These are phyloP conservation scores for Yamadazyma triangularis DNA, from an alignment of 1,139 yeast species.

Conservation along the genomic window DNA sequence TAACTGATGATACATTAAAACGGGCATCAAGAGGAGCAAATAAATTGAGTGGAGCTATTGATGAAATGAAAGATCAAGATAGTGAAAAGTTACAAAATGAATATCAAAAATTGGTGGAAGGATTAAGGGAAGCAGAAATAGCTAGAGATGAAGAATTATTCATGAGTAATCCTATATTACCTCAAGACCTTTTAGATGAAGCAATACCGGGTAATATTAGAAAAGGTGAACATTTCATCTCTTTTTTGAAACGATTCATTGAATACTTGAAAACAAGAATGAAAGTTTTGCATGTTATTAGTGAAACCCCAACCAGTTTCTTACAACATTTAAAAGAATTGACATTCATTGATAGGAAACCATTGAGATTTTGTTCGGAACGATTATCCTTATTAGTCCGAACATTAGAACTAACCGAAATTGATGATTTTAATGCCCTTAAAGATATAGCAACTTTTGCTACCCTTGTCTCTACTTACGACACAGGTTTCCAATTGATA, in stretches of 20 bases:
- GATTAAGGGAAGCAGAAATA: slow-evolving; percentile 73
- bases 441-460: slow-evolving; percentile 98
- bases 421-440: slow-evolving; percentile 88
- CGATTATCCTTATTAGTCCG: slow-evolving; percentile 82
- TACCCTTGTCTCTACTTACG: slow-evolving; percentile 91
- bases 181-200: slow-evolving; percentile 80
- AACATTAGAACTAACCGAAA: slow-evolving; percentile 80
- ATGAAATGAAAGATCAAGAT: slow-evolving; percentile 77
- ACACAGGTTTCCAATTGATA: slow-evolving; percentile 84
- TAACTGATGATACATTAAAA: slow-evolving; percentile 44
- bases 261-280: slow-evolving; percentile 94
- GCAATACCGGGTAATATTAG: slow-evolving; percentile 97
- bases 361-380: slow-evolving; percentile 87
- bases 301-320: slow-evolving; percentile 93
- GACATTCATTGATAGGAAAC: slow-evolving; percentile 89
- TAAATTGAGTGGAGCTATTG: slow-evolving; percentile 68
- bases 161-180: slow-evolving; percentile 83
- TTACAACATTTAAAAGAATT: slow-evolving; percentile 88
- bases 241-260: slow-evolving; percentile 85
- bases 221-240: slow-evolving; percentile 93
- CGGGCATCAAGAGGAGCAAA: slow-evolving; percentile 66
- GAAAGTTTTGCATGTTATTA: slow-evolving; percentile 95
- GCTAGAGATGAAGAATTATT: slow-evolving; percentile 75
- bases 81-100: slow-evolving; percentile 82
- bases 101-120: slow-evolving; percentile 86